A percentile compares a stretch with the other conserved stretches of the same genome.
phyloP scores from a whole-genome alignment of 331 rosid species.

The Quercus tomentella region DNA sequence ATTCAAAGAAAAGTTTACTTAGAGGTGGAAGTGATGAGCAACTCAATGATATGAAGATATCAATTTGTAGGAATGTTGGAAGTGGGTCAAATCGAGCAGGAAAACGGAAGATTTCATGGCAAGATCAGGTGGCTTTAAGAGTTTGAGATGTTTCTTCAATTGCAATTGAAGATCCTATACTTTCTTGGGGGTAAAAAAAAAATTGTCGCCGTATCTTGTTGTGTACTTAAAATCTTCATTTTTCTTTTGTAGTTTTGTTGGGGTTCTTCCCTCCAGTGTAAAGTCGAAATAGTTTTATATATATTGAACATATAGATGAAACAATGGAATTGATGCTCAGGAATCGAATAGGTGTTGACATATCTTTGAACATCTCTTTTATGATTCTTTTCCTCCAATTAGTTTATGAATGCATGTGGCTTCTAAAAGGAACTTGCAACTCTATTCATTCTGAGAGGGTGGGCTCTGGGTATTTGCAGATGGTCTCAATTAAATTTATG shows the following conservation, averaged over 20 bases:
- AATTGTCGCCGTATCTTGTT: conserved; percentile 24
- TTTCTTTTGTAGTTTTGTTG: conserved; percentile 26
- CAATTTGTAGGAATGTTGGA: conserved; percentile 68
- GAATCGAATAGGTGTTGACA: conserved; percentile 12
- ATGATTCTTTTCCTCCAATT: background rate
- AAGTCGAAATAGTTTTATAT: conserved; percentile 48
- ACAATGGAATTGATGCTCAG: conserved; percentile 35
- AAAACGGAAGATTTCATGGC: conserved; percentile 98
- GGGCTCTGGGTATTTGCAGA: too few species aligned
- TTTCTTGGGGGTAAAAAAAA: conserved; percentile 25
- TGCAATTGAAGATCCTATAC: background rate
- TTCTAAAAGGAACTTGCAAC: too few species aligned
- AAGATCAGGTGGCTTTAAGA: conserved; percentile 91
- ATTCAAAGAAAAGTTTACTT: conserved; percentile 62
- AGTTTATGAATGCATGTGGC: background rate
- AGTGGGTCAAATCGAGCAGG: conserved; percentile 69
- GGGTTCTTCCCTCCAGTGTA: conserved; percentile 34
- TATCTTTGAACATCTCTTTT: background rate
- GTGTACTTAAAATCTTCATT: conserved; percentile 19
- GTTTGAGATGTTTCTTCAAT: conserved; percentile 44
- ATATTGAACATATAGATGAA: conserved; percentile 49
- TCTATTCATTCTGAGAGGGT: too few species aligned
- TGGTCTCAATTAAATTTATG: too few species aligned
- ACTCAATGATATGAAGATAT: conserved; percentile 70
- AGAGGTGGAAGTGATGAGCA: conserved; percentile 59